These are phyloP conservation scores for Neurospora sp. DNA, from an alignment of 495 filamentous ascomycete genomes.

Conservation along the genomic window DNA sequence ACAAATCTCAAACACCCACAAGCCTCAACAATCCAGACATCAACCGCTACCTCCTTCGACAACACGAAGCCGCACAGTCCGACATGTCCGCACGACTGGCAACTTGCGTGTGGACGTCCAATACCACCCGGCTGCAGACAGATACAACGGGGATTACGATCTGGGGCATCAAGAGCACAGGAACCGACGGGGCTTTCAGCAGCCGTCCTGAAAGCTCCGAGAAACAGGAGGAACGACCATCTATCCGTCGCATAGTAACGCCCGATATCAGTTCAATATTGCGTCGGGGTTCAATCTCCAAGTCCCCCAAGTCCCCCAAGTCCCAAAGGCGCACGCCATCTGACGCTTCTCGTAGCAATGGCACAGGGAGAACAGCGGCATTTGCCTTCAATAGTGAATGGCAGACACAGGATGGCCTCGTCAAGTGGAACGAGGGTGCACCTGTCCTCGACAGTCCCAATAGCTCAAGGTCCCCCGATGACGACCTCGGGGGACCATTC, in stretches of 20 bases:
- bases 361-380: background rate
- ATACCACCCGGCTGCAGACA: background rate
- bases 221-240: background rate
- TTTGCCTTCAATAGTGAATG: background rate
- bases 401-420: background rate
- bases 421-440: background rate
- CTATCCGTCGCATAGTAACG: background rate
- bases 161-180: background rate
- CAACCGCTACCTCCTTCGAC: background rate
- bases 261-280: background rate
- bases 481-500: background rate
- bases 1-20: background rate
- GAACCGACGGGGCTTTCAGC: background rate
- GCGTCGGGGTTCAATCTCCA: background rate
- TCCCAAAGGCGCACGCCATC: background rate
- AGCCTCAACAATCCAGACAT: background rate
- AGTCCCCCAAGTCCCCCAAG: background rate
- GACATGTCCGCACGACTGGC: background rate
- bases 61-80: background rate
- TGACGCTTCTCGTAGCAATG: background rate
- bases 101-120: background rate
- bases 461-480: background rate
- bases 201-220: background rate
- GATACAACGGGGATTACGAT: background rate
- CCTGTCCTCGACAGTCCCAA: background rate